phyloP scores from a whole-genome alignment of 2,329 filamentous ascomycete species.

The Sporothrix pallida region DNA sequence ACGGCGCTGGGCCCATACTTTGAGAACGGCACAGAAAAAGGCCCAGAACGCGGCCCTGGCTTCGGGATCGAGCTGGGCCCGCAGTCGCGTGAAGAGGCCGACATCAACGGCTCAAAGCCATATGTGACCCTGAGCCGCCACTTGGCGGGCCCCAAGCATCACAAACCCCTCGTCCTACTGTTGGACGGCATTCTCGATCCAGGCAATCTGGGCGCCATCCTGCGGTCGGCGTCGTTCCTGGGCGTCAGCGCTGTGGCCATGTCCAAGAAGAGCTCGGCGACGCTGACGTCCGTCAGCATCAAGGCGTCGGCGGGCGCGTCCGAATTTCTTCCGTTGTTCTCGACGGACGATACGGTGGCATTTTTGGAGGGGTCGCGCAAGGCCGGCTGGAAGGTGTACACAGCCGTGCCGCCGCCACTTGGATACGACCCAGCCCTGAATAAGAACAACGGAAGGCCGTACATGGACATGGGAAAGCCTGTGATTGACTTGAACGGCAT shows the following conservation, averaged over 20 bases:
- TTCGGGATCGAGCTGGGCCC: conserved; percentile 67
- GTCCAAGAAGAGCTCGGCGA: conserved; percentile 73
- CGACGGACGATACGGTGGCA: conserved; percentile 66
- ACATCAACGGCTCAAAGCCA: conserved; percentile 67
- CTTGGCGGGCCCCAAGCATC: conserved; percentile 37
- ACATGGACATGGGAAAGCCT: conserved; percentile 40
- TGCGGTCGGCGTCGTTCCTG: conserved; percentile 89
- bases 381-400: conserved; percentile 83
- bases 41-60: conserved; percentile 43
- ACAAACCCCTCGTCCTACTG: conserved; percentile 73
- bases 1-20: conserved; percentile 57
- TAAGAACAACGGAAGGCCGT: neutral
- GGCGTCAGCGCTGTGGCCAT: conserved; percentile 84
- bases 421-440: neutral
- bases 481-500: conserved; percentile 58
- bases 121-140: neutral
- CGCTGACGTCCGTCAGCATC: conserved; percentile 75
- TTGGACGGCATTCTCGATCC: conserved; percentile 82
- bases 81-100: conserved; percentile 75
- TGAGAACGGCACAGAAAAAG: conserved; percentile 41
- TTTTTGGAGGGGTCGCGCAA: conserved; percentile 73
- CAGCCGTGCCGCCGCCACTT: conserved; percentile 64
- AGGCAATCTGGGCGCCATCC: conserved; percentile 86
- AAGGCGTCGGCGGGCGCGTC: conserved; percentile 90
- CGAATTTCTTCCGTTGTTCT: conserved; percentile 77